phyloP scores from a whole-genome alignment of 805 yeast species.

The Wickerhamiella galacta region DNA sequence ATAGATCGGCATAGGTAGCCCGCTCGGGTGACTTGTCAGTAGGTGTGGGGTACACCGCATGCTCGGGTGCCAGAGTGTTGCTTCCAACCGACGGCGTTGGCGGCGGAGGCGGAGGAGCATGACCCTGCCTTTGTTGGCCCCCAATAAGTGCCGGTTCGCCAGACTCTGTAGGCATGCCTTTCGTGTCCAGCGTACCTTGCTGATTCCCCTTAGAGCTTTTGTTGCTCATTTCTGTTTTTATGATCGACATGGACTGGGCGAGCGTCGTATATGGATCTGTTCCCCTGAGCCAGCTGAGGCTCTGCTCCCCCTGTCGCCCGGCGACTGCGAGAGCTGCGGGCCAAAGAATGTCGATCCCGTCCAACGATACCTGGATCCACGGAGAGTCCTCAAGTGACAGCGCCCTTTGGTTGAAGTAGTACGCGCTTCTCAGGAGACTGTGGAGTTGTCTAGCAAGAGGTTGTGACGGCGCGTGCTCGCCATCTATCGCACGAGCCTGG shows the following conservation, averaged over 20 bases:
- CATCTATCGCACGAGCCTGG: slow-evolving; percentile 8
- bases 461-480: slow-evolving; percentile 9
- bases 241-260: slow-evolving; percentile 7
- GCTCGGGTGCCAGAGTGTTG: neutral
- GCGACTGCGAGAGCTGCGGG: slow-evolving; percentile 11
- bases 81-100: slow-evolving; percentile 2
- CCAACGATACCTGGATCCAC: slow-evolving; percentile 13
- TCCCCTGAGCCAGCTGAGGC: slow-evolving; percentile 6
- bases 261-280: slow-evolving; percentile 8
- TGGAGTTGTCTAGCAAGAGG: slow-evolving; percentile 10
- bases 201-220: no score
- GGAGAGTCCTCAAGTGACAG: slow-evolving; percentile 8
- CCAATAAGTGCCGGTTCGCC: neutral
- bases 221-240: no score
- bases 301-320: neutral
- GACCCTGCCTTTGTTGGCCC: neutral
- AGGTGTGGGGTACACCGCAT: no score
- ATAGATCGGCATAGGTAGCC: neutral
- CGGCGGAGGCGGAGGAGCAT: slow-evolving; percentile 5
- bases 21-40: no score
- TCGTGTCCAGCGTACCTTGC: no score
- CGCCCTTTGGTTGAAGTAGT: slow-evolving; percentile 4
- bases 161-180: neutral
- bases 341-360: slow-evolving; percentile 13
- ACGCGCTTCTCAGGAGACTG: slow-evolving; percentile 4